A percentile compares a stretch with the other conserved stretches of the same genome.
Conservation (phyloP, 345 rosid genomes). For the Lumnitzera racemosa region DNA sequence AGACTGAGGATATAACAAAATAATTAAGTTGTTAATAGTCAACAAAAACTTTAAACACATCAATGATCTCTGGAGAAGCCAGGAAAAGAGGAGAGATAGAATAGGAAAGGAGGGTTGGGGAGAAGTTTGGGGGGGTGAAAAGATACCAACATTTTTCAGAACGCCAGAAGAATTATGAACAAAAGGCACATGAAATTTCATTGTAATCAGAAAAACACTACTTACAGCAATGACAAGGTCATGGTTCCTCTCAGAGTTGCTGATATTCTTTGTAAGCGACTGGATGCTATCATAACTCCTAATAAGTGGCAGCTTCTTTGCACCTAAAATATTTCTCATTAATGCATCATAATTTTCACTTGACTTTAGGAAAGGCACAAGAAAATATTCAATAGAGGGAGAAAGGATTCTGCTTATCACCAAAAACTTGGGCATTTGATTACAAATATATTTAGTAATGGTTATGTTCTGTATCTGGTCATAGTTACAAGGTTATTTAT, state of each 20-base stretch:
- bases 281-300: constrained; percentile 70
- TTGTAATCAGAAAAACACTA: constrained; percentile 9
- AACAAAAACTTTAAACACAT: constrained; percentile 1
- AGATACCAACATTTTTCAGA: neutral
- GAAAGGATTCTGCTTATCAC: neutral
- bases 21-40: constrained; percentile 1
- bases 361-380: neutral
- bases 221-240: constrained; percentile 98
- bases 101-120: no score
- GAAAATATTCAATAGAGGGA: neutral
- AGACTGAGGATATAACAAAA: constrained; percentile 43
- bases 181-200: neutral
- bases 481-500: no score
- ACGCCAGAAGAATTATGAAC: neutral
- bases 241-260: constrained; percentile 61
- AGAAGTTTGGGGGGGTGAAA: neutral
- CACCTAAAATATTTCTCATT: constrained; percentile 29
- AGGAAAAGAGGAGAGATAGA: neutral
- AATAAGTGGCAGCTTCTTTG: constrained; percentile 75
- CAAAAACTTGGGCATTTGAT: no score
- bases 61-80: neutral
- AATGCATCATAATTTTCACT: constrained; percentile 8
- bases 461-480: no score
- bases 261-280: constrained; percentile 50
- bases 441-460: no score